A percentile compares a stretch with the other conserved stretches of the same genome.
phyloP scores from a whole-genome alignment of 257 asterid species.

The Fraxinus excelsior region DNA sequence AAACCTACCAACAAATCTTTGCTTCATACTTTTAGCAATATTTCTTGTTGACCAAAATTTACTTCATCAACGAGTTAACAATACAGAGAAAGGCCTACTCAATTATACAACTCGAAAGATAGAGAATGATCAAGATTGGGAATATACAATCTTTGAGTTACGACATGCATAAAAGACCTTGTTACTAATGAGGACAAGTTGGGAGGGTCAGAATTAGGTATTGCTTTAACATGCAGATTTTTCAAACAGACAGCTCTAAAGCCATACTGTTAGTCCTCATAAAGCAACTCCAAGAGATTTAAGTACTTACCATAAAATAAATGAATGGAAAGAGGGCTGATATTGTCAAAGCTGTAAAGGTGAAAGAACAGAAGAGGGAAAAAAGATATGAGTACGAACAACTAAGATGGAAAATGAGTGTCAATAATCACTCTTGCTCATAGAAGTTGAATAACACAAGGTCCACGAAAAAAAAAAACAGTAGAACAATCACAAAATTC shows the following conservation, averaged over 20 bases:
- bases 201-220: no score
- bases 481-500: no score
- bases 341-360: conserved; percentile 65
- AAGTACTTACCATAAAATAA: conserved; percentile 67
- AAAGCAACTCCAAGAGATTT: conserved; percentile 4
- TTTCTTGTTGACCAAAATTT: no score
- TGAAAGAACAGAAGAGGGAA: not conserved
- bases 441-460: not conserved
- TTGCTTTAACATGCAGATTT: no score
- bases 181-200: no score
- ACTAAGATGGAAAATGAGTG: not conserved
- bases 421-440: not conserved
- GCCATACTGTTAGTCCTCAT: not conserved
- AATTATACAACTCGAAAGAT: no score
- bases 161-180: no score
- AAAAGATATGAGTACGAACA: not conserved
- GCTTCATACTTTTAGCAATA: not conserved
- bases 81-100: not conserved
- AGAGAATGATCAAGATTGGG: no score
- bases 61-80: no score
- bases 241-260: not conserved
- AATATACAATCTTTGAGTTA: not conserved
- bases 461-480: not conserved
- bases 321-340: conserved; percentile 80
- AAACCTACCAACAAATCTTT: not conserved